phyloP scores from a whole-genome alignment of 768 basidiomycete species.

The Ramaria rubella region DNA sequence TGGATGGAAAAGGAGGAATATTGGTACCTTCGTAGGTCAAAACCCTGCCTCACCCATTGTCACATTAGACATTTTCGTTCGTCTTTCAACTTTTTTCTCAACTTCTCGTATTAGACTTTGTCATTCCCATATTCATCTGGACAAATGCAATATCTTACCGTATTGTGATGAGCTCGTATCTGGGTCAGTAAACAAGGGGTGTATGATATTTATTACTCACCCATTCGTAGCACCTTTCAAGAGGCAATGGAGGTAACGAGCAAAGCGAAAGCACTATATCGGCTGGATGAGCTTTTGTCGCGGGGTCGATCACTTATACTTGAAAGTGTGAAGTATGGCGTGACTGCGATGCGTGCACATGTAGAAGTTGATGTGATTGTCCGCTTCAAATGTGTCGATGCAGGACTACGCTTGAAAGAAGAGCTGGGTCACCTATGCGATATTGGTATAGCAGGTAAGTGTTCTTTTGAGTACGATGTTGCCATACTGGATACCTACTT shows the following conservation, averaged over 20 bases:
- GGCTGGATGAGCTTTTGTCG: conserved; percentile 41
- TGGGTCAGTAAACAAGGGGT: conserved; percentile 34
- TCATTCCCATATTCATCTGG: conserved; percentile 60
- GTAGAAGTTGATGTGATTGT: conserved; percentile 57
- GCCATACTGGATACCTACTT: not conserved
- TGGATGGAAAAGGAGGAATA: conserved; percentile 18
- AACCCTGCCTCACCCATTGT: not conserved
- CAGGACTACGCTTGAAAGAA: conserved; percentile 41
- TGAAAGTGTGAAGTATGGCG: conserved; percentile 54
- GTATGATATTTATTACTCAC: not conserved
- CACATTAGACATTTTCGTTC: conserved; percentile 15
- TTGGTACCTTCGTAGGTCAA: conserved; percentile 19
- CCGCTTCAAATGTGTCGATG: conserved; percentile 47
- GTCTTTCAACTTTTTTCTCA: not conserved
- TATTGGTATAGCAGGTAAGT: conserved; percentile 51
- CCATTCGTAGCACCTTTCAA: conserved; percentile 38
- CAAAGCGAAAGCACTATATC: conserved; percentile 44
- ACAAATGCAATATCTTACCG: conserved; percentile 62
- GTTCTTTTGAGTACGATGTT: not conserved
- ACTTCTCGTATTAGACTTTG: conserved; percentile 33
- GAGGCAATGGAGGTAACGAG: conserved; percentile 51
- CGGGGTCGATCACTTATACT: conserved; percentile 49
- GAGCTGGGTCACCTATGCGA: conserved; percentile 43
- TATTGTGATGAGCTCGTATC: conserved; percentile 43
- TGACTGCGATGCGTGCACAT: conserved; percentile 61